These are phyloP conservation scores for Elsinoe ampelina DNA, from an alignment of 2,329 filamentous ascomycete species.

Conservation along the genomic window DNA sequence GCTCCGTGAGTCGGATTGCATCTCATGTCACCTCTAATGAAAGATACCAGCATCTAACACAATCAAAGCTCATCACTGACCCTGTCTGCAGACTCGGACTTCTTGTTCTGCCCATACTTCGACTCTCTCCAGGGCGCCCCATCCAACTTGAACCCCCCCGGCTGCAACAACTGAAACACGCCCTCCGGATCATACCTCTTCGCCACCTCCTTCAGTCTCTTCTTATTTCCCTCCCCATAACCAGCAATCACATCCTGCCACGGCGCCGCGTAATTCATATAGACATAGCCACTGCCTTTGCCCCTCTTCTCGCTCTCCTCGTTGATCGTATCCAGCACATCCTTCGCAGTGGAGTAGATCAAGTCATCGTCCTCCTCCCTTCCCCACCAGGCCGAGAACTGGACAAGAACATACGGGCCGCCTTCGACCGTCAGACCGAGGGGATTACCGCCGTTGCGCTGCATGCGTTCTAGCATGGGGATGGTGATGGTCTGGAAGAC, in stretches of 20 bases:
- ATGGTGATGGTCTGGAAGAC: conserved; percentile 4
- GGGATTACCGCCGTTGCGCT: conserved; percentile 10
- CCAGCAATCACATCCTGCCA: conserved; percentile 19
- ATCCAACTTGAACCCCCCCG: conserved; percentile 20
- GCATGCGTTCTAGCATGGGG: not conserved
- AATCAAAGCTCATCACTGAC: too few relatives aligned
- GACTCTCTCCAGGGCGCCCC: not conserved
- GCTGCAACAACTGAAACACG: conserved; percentile 20
- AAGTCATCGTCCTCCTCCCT: conserved; percentile 17
- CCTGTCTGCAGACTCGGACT: too few relatives aligned
- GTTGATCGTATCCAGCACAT: conserved; percentile 13
- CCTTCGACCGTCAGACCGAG: conserved; percentile 4
- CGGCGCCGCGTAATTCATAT: conserved; percentile 20
- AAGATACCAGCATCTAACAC: too few relatives aligned
- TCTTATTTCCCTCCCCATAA: conserved; percentile 19
- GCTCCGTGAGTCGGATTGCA: too few relatives aligned
- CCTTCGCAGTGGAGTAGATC: conserved; percentile 15
- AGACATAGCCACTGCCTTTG: conserved; percentile 14
- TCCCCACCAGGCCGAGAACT: conserved; percentile 17
- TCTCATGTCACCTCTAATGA: too few relatives aligned
- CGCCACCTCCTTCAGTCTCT: conserved; percentile 16
- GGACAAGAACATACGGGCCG: not conserved
- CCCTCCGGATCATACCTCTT: conserved; percentile 18
- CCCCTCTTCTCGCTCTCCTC: conserved; percentile 10
- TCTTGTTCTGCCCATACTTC: too few relatives aligned